Base-by-base conservation (phyloP, 805 yeast species). In the Metschnikowia lachancei region DNA sequence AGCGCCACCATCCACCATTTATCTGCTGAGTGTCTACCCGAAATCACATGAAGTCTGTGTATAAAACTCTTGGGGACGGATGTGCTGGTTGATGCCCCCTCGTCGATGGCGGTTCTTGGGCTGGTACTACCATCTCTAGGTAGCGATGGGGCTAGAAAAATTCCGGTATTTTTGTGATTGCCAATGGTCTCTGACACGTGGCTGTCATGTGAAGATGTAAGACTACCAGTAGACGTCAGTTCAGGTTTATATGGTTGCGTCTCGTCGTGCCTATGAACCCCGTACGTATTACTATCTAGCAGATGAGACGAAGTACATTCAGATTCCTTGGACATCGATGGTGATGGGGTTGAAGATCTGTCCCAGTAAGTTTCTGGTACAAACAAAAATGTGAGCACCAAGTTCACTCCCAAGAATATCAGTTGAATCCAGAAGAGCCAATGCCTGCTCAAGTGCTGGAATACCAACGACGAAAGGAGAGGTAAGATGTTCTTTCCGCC, bases 321-420 rank as follows among this genome's bases (percentile, higher is more conserved):
- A 12, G 32, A 12, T 29, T 29, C 13, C 13, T 29, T 29, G 32
- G 4, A 4, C 24, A 5, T 4, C 8, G 24, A 22, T 22, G 8
- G 8, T 29, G 14, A n/a, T 16, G 35, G 35, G 5, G 17, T 16
- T 8, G 35, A 14, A 16, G 37, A n/a, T 46, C 86, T 67, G 48
- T 76, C 79, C 82, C 83, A 81, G 62, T 77, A 81, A 1, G 86
- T 81, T 47, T 81, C 86, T 2, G 85, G 86, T 17, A 79, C 84
- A 57, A 80, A 80, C 11, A 81, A 56, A 46, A 71, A 74, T 12
- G 78, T 74, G 24, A 73, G 60, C 2, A 73, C 54, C 29, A 78
- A 64, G 52, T 70, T 66, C 33, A 67, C 58, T 0, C 80, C 85
- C 12, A 77, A 66, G 45, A 80, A 69, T 32, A 80, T 79, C 11